Evolutionary conservation across 495 filamentous ascomycete genomes (phyloP).

Genomic region (Bathelium albidoporum): DNA sequence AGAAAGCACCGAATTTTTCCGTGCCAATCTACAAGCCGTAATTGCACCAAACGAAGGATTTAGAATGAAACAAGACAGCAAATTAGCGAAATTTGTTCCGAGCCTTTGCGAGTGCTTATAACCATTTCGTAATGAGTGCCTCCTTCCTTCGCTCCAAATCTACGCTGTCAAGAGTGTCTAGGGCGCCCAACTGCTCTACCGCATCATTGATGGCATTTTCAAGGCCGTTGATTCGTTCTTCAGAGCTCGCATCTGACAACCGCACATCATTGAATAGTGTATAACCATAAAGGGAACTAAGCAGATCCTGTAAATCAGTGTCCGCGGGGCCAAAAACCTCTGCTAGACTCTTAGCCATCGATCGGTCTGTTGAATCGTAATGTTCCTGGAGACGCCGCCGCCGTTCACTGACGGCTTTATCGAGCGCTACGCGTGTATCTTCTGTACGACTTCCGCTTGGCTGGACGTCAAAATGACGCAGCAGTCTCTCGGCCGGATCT

Average conservation of each 20-base stretch:
- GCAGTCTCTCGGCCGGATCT: conserved; percentile 13
- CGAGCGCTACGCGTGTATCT: conserved; percentile 1
- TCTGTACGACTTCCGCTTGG: not conserved
- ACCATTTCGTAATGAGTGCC: not conserved
- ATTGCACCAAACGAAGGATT: not conserved
- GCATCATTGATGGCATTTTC: conserved; percentile 2
- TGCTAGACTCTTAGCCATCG: conserved; percentile 4
- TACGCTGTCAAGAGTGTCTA: not conserved
- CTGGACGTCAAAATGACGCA: conserved; percentile 11
- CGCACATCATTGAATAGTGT: conserved; percentile 6
- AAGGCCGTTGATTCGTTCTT: conserved; percentile 5
- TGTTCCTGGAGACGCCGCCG: conserved; percentile 4
- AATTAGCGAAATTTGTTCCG: not conserved
- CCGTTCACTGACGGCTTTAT: not conserved
- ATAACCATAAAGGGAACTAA: conserved; percentile 8
- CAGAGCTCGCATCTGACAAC: conserved; percentile 5
- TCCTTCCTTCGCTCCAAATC: not conserved
- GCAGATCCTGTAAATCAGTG: conserved; percentile 8
- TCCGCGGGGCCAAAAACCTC: conserved; percentile 6
- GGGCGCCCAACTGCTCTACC: not conserved
- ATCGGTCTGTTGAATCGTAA: conserved; percentile 5
- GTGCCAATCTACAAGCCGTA: not conserved
- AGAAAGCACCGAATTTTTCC: not conserved
- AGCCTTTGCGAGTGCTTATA: not conserved
- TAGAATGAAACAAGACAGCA: not conserved